Evolutionary conservation across 179 eudicot genomes (phyloP).

Genomic region (Silene vulgaris): DNA sequence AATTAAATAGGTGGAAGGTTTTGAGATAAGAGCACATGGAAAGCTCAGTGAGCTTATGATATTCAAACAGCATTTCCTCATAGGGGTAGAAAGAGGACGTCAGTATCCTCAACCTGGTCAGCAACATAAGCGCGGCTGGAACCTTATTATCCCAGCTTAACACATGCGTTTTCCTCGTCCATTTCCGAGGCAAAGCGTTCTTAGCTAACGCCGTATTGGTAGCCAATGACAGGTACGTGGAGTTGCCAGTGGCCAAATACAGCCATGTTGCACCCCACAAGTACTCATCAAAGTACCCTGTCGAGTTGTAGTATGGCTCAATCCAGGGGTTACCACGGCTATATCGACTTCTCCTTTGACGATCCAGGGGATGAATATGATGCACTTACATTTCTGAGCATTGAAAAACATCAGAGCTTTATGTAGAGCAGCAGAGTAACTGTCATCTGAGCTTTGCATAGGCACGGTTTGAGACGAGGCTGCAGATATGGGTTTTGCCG

Average conservation of each 20-base stretch:
- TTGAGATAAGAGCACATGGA: slow-evolving; percentile 64
- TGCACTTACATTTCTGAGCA: slow-evolving; percentile 39
- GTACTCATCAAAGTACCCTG: slow-evolving; percentile 62
- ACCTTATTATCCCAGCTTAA: slow-evolving; percentile 82
- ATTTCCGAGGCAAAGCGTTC: slow-evolving; percentile 32
- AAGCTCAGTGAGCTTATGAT: slow-evolving; percentile 43
- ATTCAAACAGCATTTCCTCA: slow-evolving; percentile 38
- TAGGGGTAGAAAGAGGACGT: slow-evolving; percentile 50
- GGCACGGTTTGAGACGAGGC: slow-evolving; percentile 15
- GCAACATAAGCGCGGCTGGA: slow-evolving; percentile 55
- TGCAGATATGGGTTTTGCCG: not conserved
- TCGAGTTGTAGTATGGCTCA: slow-evolving; percentile 55
- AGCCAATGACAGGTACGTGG: slow-evolving; percentile 40
- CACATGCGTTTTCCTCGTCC: slow-evolving; percentile 36
- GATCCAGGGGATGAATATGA: slow-evolving; percentile 11
- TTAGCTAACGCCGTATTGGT: slow-evolving; percentile 41
- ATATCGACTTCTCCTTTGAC: slow-evolving; percentile 30
- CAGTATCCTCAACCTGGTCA: slow-evolving; percentile 50
- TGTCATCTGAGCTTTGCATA: slow-evolving; percentile 20
- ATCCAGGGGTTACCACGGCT: slow-evolving; percentile 40
- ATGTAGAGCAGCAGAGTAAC: slow-evolving; percentile 26
- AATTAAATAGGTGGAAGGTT: slow-evolving; percentile 36
- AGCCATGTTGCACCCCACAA: slow-evolving; percentile 73
- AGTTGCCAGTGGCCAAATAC: slow-evolving; percentile 62
- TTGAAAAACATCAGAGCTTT: slow-evolving; percentile 41